A percentile compares a stretch with the other conserved stretches of the same genome.
These are phyloP conservation scores for Trichoderma arundinaceum DNA, from an alignment of 2,329 filamentous ascomycete genomes.

Conservation along the genomic window DNA sequence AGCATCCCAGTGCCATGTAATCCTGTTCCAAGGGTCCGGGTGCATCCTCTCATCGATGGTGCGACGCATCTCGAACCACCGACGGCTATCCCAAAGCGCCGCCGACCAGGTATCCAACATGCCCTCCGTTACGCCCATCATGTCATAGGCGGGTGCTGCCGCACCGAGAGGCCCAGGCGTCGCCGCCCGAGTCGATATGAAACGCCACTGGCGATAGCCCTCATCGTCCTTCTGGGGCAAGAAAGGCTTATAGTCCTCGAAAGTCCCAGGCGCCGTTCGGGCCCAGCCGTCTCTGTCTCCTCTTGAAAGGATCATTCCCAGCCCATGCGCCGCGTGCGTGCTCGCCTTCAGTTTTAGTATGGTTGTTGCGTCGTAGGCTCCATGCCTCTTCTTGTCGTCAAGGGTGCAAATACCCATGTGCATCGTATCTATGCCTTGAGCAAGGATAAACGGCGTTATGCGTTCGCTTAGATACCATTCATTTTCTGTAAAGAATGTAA, in stretches of 20 bases:
- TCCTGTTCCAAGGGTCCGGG: neutral
- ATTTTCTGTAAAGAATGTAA: neutral
- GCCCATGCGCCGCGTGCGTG: neutral
- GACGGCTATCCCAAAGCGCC: constrained; percentile 31
- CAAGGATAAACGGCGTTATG: constrained; percentile 29
- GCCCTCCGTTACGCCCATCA: constrained; percentile 21
- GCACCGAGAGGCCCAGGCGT: neutral
- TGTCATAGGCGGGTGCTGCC: neutral
- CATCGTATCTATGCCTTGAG: constrained; percentile 26
- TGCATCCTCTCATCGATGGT: neutral
- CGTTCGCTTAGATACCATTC: constrained; percentile 18
- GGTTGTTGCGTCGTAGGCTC: neutral
- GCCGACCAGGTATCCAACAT: constrained; percentile 32
- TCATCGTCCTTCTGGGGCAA: neutral
- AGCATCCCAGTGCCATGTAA: neutral
- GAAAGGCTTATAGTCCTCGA: constrained; percentile 30
- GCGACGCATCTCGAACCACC: constrained; percentile 23
- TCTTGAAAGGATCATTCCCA: constrained; percentile 32
- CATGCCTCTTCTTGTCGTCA: too few relatives aligned
- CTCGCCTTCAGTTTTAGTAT: neutral
- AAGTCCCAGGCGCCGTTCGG: neutral
- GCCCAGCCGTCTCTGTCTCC: constrained; percentile 29
- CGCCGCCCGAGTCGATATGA: neutral
- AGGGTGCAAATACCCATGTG: constrained; percentile 27
- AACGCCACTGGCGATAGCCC: neutral